These are phyloP conservation scores for Hippophae gyantsensis DNA, from an alignment of 306 rosid species.

Conservation along the genomic window DNA sequence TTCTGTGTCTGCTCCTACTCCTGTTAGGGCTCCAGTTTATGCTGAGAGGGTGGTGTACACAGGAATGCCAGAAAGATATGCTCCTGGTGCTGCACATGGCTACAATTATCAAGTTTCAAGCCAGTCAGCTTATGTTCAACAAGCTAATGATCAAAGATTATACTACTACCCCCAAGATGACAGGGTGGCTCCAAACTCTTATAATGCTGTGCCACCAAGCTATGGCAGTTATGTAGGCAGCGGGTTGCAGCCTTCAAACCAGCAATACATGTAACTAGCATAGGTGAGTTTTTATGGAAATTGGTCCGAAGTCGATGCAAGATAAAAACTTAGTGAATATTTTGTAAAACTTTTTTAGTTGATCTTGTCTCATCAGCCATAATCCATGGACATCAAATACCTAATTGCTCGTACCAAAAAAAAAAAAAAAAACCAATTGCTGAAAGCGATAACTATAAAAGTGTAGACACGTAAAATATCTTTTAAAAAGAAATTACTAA, in stretches of 20 bases:
- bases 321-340: no score
- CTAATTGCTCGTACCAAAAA: no score
- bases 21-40: slow-evolving; percentile 23
- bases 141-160: slow-evolving; percentile 29
- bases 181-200: slow-evolving; percentile 20
- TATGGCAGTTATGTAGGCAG: slow-evolving; percentile 42
- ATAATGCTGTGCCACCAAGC: slow-evolving; percentile 31
- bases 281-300: slow-evolving; percentile 8
- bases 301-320: no score
- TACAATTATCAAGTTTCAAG: slow-evolving; percentile 48
- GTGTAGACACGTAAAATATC: no score
- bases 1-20: slow-evolving; percentile 21
- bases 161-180: slow-evolving; percentile 29
- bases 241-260: slow-evolving; percentile 47
- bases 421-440: no score
- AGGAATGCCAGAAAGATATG: slow-evolving; percentile 39
- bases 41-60: slow-evolving; percentile 35
- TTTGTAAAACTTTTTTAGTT: no score
- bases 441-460: no score
- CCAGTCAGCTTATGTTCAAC: slow-evolving; percentile 42
- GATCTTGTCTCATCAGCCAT: no score
- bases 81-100: slow-evolving; percentile 21
- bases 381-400: no score
- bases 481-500: no score
- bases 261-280: slow-evolving; percentile 40